A percentile compares a stretch with the other conserved stretches of the same genome.
phyloP scores from a whole-genome alignment of 495 filamentous ascomycete species.

The Penicillium cinerascens region DNA sequence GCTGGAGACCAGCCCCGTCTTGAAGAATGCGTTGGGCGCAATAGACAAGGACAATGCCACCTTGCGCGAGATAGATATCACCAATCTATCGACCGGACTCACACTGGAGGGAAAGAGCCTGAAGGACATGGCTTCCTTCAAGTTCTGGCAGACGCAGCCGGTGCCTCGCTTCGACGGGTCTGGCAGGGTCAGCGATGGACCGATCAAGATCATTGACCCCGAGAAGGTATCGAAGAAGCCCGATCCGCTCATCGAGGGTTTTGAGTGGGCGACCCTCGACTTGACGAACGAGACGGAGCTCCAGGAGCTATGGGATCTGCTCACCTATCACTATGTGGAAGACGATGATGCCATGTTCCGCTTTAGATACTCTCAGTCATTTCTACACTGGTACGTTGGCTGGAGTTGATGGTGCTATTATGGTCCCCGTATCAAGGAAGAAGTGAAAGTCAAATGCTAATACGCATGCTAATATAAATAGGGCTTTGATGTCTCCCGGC shows the following conservation, averaged over 20 bases:
- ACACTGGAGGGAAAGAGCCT: constrained; percentile 72
- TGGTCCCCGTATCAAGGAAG: too few species aligned
- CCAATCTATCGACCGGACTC: constrained; percentile 83
- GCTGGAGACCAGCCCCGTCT: too few species aligned
- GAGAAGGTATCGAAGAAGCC: constrained; percentile 71
- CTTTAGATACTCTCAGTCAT: constrained; percentile 86
- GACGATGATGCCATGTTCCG: constrained; percentile 95
- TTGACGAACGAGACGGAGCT: constrained; percentile 65
- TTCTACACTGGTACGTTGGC: constrained; percentile 73
- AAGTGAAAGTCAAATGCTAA: too few species aligned
- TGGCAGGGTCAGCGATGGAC: constrained; percentile 48
- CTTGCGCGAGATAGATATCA: too few species aligned
- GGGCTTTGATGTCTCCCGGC: constrained; percentile 88
- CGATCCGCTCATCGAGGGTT: constrained; percentile 64
- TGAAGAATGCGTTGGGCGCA: too few species aligned
- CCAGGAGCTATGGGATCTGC: constrained; percentile 80
- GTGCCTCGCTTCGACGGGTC: constrained; percentile 72
- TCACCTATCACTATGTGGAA: constrained; percentile 93
- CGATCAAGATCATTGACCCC: constrained; percentile 68
- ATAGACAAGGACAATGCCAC: too few species aligned
- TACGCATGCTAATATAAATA: constrained; percentile 33
- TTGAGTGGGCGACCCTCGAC: constrained; percentile 93
- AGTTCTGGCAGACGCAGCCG: constrained; percentile 97
- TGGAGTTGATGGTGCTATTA: neutral
- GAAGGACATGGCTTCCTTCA: constrained; percentile 95